Conservation (phyloP, 192 early-diverging fungal species). For the Backusella macrospora region DNA sequence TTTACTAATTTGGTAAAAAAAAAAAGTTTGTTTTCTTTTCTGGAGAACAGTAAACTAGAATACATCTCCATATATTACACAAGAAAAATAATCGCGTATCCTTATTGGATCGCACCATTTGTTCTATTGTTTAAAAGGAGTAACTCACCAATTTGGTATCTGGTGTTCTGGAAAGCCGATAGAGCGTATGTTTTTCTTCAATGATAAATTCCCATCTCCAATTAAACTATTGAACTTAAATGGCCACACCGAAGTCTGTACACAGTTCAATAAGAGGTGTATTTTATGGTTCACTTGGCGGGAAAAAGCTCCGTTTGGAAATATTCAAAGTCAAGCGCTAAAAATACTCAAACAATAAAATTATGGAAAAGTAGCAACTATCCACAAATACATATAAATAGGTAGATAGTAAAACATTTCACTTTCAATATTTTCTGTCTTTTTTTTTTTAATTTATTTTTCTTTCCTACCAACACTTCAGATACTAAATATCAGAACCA, state of each 20-base stretch:
- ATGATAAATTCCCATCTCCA: constrained; percentile 7
- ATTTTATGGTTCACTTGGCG: constrained; percentile 4
- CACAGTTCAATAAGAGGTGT: neutral
- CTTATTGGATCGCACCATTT: neutral
- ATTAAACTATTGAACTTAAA: constrained; percentile 3
- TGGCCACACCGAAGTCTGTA: constrained; percentile 13
- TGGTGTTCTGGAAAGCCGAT: neutral
- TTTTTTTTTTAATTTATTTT: constrained; percentile 8
- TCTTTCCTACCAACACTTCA: neutral
- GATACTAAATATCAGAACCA: constrained; percentile 11
- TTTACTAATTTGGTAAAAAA: constrained; percentile 1
- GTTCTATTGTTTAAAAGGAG: constrained; percentile 6
- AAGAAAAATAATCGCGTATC: neutral
- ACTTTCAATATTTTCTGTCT: neutral
- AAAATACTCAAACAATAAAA: constrained; percentile 13
- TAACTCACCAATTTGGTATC: neutral
- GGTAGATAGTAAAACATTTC: neutral
- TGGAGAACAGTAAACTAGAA: neutral
- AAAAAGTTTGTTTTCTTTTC: neutral
- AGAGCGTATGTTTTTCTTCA: neutral
- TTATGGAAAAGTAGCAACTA: neutral
- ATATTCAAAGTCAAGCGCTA: constrained; percentile 16
- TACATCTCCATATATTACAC: neutral
- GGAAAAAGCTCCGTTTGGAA: constrained; percentile 14
- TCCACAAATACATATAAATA: neutral